Conservation (phyloP, 1,139 yeast species). For the Yamadazyma epiphylla region DNA sequence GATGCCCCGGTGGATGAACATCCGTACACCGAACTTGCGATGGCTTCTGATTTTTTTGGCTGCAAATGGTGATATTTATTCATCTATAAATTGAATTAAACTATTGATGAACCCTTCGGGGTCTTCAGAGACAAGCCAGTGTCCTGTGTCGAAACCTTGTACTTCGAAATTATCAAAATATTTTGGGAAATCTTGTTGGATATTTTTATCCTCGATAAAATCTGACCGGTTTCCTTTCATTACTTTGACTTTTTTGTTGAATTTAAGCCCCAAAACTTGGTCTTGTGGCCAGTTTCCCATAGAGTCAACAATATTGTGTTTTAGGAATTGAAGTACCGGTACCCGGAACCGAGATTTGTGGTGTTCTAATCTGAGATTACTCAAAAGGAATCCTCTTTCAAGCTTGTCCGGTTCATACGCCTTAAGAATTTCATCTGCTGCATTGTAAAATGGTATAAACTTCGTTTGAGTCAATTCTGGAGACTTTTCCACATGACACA, state of each 20-base stretch:
- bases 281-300: conserved; percentile 44
- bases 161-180: conserved; percentile 31
- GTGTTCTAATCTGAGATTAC: conserved; percentile 20
- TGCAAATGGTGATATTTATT: too few species aligned
- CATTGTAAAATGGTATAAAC: conserved; percentile 1
- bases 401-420: conserved; percentile 20
- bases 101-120: conserved; percentile 32
- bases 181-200: conserved; percentile 22
- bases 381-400: conserved; percentile 27
- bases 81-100: conserved; percentile 18
- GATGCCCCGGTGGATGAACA: too few species aligned
- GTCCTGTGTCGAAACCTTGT: conserved; percentile 38
- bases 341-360: conserved; percentile 20
- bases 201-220: conserved; percentile 30
- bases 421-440: conserved; percentile 15
- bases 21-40: too few species aligned
- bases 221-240: conserved; percentile 39
- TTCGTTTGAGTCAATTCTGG: neutral
- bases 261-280: conserved; percentile 17
- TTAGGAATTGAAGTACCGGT: conserved; percentile 23
- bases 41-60: too few species aligned
- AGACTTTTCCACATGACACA: conserved; percentile 26
- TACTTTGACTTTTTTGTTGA: conserved; percentile 36
- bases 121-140: conserved; percentile 43
- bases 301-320: conserved; percentile 24